phyloP scores from a whole-genome alignment of 2,329 filamentous ascomycete genomes.

The Colletotrichum sp. region DNA sequence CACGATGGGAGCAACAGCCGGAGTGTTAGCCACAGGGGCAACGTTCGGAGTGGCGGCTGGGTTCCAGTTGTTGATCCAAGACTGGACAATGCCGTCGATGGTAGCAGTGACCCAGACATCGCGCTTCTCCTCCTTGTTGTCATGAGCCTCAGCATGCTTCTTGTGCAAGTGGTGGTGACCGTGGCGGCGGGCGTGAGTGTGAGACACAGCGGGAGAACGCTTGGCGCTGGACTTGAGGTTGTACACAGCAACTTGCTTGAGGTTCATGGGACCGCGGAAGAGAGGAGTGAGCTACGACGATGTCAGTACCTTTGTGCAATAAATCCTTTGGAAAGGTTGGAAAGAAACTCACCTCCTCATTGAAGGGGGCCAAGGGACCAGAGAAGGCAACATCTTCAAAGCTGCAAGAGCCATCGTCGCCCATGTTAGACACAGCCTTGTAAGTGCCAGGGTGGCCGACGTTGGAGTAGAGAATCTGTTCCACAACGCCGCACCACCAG shows the following conservation, averaged over 20 bases:
- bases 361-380: conserved; percentile 69
- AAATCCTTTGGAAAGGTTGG: neutral
- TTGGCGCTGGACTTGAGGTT: conserved; percentile 46
- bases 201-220: conserved; percentile 29
- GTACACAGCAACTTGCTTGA: conserved; percentile 75
- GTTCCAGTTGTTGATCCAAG: conserved; percentile 63
- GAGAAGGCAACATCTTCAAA: conserved; percentile 57
- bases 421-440: conserved; percentile 68
- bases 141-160: conserved; percentile 38
- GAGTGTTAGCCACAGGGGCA: conserved; percentile 3
- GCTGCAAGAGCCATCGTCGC: conserved; percentile 57
- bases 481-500: conserved; percentile 69
- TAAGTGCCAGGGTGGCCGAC: conserved; percentile 67
- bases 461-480: conserved; percentile 67
- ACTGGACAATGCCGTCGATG: conserved; percentile 61
- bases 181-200: conserved; percentile 37
- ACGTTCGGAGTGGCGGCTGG: conserved; percentile 32
- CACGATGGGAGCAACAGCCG: conserved; percentile 20
- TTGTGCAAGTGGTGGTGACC: conserved; percentile 58
- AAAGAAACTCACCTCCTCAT: conserved; percentile 66
- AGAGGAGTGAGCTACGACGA: conserved; percentile 68
- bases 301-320: conserved; percentile 12
- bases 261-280: conserved; percentile 71
- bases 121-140: conserved; percentile 48
- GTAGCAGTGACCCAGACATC: conserved; percentile 57